A percentile compares a stretch with the other conserved stretches of the same genome.
Conservation (phyloP, 1,284 basidiomycete species). For the Sphagnurus paluster region DNA sequence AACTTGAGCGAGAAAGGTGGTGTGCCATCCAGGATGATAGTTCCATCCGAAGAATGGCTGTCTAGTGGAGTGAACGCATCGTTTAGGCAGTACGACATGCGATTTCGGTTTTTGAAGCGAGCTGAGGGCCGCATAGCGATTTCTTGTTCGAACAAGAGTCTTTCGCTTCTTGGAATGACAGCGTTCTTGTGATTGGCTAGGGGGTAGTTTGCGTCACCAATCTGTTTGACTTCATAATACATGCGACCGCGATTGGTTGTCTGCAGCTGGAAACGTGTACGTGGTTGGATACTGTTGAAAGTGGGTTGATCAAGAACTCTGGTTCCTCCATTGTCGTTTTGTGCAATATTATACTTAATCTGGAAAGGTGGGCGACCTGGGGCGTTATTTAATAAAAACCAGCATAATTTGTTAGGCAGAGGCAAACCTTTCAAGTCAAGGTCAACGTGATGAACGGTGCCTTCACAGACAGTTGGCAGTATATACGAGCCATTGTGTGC, state of each 20-base stretch:
- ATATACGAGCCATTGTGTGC: constrained; percentile 67
- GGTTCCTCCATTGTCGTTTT: constrained; percentile 60
- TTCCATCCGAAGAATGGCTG: constrained; percentile 54
- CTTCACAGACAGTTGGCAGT: constrained; percentile 80
- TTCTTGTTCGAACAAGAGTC: constrained; percentile 81
- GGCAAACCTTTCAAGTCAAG: constrained; percentile 72
- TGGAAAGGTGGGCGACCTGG: constrained; percentile 84
- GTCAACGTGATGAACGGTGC: constrained; percentile 76
- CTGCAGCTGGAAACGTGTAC: constrained; percentile 82
- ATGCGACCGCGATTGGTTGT: constrained; percentile 80
- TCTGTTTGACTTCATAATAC: constrained; percentile 85
- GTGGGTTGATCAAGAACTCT: constrained; percentile 69
- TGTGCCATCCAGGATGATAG: constrained; percentile 71
- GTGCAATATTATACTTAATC: constrained; percentile 78
- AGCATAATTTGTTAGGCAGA: constrained; percentile 2
- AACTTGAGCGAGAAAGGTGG: constrained; percentile 86
- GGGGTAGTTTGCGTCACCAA: constrained; percentile 88
- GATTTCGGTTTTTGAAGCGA: constrained; percentile 66
- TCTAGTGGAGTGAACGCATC: constrained; percentile 62
- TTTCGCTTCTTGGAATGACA: constrained; percentile 61
- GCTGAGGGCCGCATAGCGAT: constrained; percentile 78
- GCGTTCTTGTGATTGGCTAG: constrained; percentile 59
- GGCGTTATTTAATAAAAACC: not conserved
- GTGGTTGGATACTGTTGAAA: constrained; percentile 84
- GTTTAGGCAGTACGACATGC: constrained; percentile 76